These are phyloP conservation scores for Stagonosporopsis rhizophila DNA, from an alignment of 2,329 filamentous ascomycete species.

Conservation along the genomic window DNA sequence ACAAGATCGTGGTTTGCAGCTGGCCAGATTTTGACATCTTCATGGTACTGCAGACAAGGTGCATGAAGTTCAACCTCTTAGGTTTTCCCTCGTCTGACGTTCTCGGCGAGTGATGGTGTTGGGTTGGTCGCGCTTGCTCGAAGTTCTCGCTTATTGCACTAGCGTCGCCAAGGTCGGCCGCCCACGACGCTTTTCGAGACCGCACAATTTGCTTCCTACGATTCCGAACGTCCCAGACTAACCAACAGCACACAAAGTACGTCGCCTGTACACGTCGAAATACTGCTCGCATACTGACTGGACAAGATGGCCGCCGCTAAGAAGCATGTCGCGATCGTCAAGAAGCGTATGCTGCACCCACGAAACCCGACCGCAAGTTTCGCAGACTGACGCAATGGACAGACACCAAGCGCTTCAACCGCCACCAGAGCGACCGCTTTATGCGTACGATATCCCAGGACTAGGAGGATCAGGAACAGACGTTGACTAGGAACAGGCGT, in stretches of 20 bases:
- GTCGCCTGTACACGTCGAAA: conserved; percentile 22
- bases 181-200: conserved; percentile 19
- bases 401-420: conserved; percentile 94
- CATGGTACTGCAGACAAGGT: no score
- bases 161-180: conserved; percentile 32
- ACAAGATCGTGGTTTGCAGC: no score
- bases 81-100: neutral
- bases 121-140: conserved; percentile 13
- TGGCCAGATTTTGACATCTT: no score
- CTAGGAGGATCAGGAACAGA: conserved; percentile 16
- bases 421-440: conserved; percentile 98
- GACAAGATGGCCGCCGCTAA: conserved; percentile 95
- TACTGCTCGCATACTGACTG: conserved; percentile 31
- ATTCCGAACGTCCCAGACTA: conserved; percentile 35
- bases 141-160: conserved; percentile 25
- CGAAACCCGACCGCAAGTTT: conserved; percentile 34
- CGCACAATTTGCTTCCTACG: conserved; percentile 26
- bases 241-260: conserved; percentile 50
- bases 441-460: conserved; percentile 64
- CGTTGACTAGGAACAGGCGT: conserved; percentile 59
- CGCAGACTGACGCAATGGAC: conserved; percentile 47
- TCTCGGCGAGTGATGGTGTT: conserved; percentile 10
- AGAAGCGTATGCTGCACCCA: conserved; percentile 86
- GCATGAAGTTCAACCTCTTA: no score
- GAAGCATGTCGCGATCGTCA: conserved; percentile 99